Base-by-base conservation (phyloP, 1,284 basidiomycete species). In the Hymenochaete sp. region DNA sequence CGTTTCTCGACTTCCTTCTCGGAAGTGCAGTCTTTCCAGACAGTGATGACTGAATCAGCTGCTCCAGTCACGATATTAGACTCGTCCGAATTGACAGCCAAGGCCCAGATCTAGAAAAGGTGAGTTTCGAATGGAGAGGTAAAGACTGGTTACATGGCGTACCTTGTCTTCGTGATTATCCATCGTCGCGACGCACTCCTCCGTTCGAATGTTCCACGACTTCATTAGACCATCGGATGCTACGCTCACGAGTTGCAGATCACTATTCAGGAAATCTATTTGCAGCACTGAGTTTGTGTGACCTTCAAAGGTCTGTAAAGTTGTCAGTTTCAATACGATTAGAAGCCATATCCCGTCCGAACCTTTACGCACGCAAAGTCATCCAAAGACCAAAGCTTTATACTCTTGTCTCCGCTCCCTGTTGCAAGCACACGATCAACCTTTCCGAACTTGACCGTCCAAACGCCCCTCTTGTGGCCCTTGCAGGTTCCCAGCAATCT, bases 151-250 rank as follows among this genome's bases (percentile, higher is more conserved):
- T 44, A 45, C 8, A 10, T 16, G 18, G 59, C 76, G 27, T 52
- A 86, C 91, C 74, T 93, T 96, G 57, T 93, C 93, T 60, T 97
- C 90, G 57, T 98, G 93, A 55, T 93, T 93, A 63, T 98, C 96
- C 60, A 98, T 67, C 6, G 95, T 98, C 11, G 80, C 70, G 3
- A 79, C 70, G 60, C 90, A 96, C 55, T 87, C 81, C 59, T 98
- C 95, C 43, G 88, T 83, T 52, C 77, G 75, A 45, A 96, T 75
- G 60, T 88, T 93, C 96, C 96, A 99, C 21, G 98, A 55, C 66
- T 98, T 98, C 51, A 98, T 84, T 31, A 98, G 66, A 3, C 96
- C 96, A 62, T 99, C 96, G 10, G 90, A 90, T 1, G 84, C 92
- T 13, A 88, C 73, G 48, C 88, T 93, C 21, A 92, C 79, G 33